Percentiles rank a stretch among this genome's conserved stretches.
Conservation (phyloP, 345 rosid genomes). For the Conringia planisiliqua region DNA sequence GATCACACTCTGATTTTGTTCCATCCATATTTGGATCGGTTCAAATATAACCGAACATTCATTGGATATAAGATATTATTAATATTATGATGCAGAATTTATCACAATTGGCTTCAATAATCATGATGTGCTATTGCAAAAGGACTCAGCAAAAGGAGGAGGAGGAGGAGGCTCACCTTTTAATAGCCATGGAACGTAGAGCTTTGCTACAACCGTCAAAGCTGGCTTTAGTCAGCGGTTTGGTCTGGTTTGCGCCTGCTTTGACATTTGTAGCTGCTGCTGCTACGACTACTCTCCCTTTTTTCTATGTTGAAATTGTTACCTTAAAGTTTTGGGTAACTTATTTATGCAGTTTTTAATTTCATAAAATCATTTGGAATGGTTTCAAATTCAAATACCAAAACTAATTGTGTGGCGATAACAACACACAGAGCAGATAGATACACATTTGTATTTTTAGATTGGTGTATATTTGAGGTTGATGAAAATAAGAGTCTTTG, state of each 20-base stretch:
- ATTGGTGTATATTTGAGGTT: constrained; percentile 10
- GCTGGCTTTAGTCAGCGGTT: constrained; percentile 1
- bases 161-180: constrained; percentile 41
- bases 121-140: constrained; percentile 68
- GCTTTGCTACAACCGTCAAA: constrained; percentile 29
- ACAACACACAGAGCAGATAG: not conserved
- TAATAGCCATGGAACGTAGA: constrained; percentile 36
- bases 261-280: constrained; percentile 34
- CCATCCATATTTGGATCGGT: too few species aligned
- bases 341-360: not conserved
- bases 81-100: constrained; percentile 51
- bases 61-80: not conserved
- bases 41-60: too few species aligned
- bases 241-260: constrained; percentile 5
- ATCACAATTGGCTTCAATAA: constrained; percentile 81
- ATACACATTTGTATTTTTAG: constrained; percentile 8
- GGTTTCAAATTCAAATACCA: constrained; percentile 21
- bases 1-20: too few species aligned
- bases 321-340: not conserved
- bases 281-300: not conserved
- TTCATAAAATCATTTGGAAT: constrained; percentile 19
- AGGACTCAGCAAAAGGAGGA: constrained; percentile 48
- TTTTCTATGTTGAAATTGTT: not conserved
- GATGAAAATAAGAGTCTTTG: constrained; percentile 15
- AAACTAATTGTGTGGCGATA: constrained; percentile 1